Evolutionary conservation across 257 asterid species (phyloP), one percentile per base, ranked within the genome.

Genomic region (Scutellaria baicalensis): DNA sequence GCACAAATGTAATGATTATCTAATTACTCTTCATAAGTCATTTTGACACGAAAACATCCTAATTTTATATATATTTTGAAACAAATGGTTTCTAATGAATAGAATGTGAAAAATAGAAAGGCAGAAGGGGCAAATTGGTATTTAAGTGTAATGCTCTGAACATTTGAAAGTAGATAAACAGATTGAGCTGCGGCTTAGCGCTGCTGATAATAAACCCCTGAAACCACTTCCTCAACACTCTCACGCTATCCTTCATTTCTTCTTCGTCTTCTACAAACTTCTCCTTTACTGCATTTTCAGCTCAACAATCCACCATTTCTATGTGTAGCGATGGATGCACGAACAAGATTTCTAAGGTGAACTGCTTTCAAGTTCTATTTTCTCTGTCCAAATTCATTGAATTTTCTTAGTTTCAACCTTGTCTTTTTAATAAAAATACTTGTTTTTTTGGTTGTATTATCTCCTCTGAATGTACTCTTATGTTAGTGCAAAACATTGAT

Each of bases 161-260:
- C 67, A 31, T 14, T 44, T 57, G 78, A 60, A 67, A 77, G 81
- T 10, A 58, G 81, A 77, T 77, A 77, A 71, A 71, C 69, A 36
- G 77, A 71, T 59, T 66, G 64, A 38, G 55, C 44, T 13, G 61
- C 58, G 58, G 59, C 55, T 38, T 36, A 33, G 45, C 11, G 1
- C 31, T 11, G 56, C 76, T 38, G 59, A 36, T 47, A 21, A 57
- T 36, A 23, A 74, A 48, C 78, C 78, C 73, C 73, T 66, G 73
- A 18, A 65, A 57, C 65, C 17, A 52, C 52, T 57, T 65, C 60
- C 68, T 38, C 50, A 18, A 55, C 50, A 11, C 51, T 45, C 40
- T 38, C 12, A 23, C 38, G 14, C 42, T 51, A 48, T 31, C 17
- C 55, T 59, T 16, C 17, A 3, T 16, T 38, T 4, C 27, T 36